phyloP scores from a whole-genome alignment of 208 protist genomes.

The Leishmania guyanensis region DNA sequence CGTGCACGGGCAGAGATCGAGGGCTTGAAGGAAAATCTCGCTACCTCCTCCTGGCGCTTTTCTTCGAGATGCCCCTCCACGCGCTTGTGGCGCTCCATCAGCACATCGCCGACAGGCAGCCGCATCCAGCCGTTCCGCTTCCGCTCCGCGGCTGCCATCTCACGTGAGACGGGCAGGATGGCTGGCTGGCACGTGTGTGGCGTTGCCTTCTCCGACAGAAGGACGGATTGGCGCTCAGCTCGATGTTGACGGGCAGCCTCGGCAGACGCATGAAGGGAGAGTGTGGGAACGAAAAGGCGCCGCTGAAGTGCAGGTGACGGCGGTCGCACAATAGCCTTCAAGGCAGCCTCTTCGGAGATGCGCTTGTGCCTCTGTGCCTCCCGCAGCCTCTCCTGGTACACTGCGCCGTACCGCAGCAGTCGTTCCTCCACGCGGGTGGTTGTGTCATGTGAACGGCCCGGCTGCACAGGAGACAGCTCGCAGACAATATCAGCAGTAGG shows the following conservation, averaged over 20 bases:
- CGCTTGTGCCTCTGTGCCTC: conserved; percentile 11
- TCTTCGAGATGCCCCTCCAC: conserved; percentile 17
- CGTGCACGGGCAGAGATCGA: conserved; percentile 22
- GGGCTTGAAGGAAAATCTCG: conserved; percentile 39
- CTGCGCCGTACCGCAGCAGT: conserved; percentile 44
- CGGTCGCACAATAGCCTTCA: neutral
- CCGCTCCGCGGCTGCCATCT: conserved; percentile 23
- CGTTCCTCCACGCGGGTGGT: conserved; percentile 43
- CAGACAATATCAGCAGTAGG: conserved; percentile 20
- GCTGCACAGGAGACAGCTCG: conserved; percentile 40
- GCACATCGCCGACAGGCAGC: conserved; percentile 19
- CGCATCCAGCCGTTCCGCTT: conserved; percentile 17
- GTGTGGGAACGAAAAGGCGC: conserved; percentile 15
- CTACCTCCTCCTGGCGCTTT: conserved; percentile 17
- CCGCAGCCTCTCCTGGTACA: conserved; percentile 20
- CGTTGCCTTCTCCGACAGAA: neutral
- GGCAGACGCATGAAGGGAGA: conserved; percentile 19
- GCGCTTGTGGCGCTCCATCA: conserved; percentile 20
- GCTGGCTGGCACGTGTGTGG: conserved; percentile 8
- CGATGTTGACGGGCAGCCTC: conserved; percentile 21
- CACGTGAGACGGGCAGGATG: conserved; percentile 27
- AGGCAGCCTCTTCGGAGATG: conserved; percentile 3
- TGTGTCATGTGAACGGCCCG: neutral
- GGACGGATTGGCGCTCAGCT: conserved; percentile 9
- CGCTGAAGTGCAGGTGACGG: conserved; percentile 4